A percentile compares a stretch with the other conserved stretches of the same genome.
phyloP scores from a whole-genome alignment of 345 rosid species.

The Carallia pectinifolia region DNA sequence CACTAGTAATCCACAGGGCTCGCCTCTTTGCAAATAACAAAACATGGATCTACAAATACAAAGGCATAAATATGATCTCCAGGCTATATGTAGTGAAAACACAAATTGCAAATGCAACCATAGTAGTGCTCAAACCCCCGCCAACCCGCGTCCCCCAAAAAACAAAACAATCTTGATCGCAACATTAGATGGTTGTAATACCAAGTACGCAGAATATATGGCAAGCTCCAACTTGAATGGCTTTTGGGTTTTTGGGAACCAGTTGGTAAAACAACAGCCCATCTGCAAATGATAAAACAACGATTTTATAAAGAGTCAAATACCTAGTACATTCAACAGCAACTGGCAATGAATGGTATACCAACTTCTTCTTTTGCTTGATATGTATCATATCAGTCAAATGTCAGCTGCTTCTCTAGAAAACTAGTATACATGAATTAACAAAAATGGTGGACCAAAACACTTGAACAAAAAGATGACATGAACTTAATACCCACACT shows the following conservation, averaged over 20 bases:
- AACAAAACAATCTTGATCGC: not conserved
- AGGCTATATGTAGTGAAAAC: not conserved
- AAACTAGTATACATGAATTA: too few species aligned
- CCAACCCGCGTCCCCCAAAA: too few species aligned
- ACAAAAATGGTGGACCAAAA: conserved; percentile 1
- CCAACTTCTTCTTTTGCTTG: too few species aligned
- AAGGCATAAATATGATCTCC: not conserved
- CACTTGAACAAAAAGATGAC: conserved; percentile 5
- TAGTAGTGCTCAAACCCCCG: too few species aligned
- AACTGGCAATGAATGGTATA: too few species aligned
- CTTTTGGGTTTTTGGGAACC: conserved; percentile 64
- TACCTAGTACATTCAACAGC: too few species aligned
- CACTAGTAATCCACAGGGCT: too few species aligned
- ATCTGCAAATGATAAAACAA: conserved; percentile 44
- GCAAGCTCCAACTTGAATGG: conserved; percentile 92
- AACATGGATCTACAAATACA: not conserved
- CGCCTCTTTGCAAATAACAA: too few species aligned
- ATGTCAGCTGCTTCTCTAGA: too few species aligned
- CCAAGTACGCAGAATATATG: conserved; percentile 71
- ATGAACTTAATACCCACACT: conserved; percentile 54
- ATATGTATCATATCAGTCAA: too few species aligned
- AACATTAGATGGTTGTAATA: conserved; percentile 20
- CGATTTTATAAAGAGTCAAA: conserved; percentile 8
- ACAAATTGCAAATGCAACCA: not conserved
- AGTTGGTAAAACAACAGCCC: conserved; percentile 84